These are phyloP conservation scores for Epichloe elymi DNA, from an alignment of 2,329 filamentous ascomycete genomes.

Conservation along the genomic window DNA sequence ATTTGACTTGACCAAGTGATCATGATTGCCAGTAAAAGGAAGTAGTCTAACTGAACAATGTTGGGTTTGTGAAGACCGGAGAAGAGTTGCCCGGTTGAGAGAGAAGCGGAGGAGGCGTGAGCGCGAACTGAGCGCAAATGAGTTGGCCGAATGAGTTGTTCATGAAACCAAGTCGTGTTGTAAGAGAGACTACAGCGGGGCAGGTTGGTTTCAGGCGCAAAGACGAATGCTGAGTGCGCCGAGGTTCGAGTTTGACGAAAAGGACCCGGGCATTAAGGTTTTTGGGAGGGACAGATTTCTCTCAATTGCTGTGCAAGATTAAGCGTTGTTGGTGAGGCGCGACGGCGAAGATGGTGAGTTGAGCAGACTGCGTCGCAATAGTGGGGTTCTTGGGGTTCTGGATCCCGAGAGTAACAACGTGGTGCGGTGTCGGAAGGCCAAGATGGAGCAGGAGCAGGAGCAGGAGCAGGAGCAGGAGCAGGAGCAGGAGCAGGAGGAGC, in stretches of 20 bases:
- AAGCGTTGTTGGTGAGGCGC: not conserved
- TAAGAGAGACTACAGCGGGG: no score
- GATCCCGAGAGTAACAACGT: not conserved
- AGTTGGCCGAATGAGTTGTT: no score
- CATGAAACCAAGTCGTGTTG: no score
- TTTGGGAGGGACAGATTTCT: not conserved
- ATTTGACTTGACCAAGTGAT: not conserved
- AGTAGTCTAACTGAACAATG: not conserved
- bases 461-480: not conserved
- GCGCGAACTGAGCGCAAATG: no score
- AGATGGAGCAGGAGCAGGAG: not conserved
- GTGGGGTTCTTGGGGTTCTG: not conserved
- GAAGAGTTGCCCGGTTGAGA: not conserved
- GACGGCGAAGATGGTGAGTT: not conserved
- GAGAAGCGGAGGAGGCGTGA: not conserved
- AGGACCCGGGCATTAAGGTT: not conserved
- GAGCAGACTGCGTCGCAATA: not conserved
- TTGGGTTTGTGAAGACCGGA: not conserved
- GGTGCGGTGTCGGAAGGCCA: not conserved
- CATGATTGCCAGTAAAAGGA: not conserved
- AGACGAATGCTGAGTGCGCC: no score
- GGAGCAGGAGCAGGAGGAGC: not conserved
- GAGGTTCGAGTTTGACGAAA: no score
- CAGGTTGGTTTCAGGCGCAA: no score
- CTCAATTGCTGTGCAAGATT: not conserved